Base-by-base conservation (phyloP, 2,329 filamentous ascomycete species). In the Aspergillus proliferans region DNA sequence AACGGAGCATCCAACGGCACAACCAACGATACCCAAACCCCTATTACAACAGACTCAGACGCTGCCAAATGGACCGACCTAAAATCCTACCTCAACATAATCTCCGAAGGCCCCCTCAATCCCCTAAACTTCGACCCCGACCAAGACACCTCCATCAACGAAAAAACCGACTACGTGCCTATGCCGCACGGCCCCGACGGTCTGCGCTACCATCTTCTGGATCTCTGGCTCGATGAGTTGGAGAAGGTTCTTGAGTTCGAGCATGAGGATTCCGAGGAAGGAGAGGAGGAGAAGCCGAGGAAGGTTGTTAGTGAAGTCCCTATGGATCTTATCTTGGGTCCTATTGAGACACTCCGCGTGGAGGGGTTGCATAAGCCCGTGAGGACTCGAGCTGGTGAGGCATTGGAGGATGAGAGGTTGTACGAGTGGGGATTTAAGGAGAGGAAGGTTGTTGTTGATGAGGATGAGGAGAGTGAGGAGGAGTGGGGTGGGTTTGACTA, bases 191-290 rank as follows among this genome's bases (percentile, higher is more conserved):
- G 94, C 1, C 87, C 92, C 0, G 87, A 93, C 58, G 93, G 93
- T 0, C 66, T 98, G 66, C 76, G 89, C 54, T 84, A 95, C 68
- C 93, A 98, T 70, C 80, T 91, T 12, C 70, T 95, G 54, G 93
- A 98, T 72, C 80, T 97, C 47, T 97, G 87, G 82, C 80, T 95
- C 7, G 93, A 97, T 67, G 91, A 96, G 76, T 70, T 91, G 60
- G 87, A 91, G 69, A 85, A 84, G 63, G 80, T 83, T 30, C 80
- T 83, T 47, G 75, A 80, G 10, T 70, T 71, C 6, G 41, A 43
- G n/a, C 18, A 40, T 33, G 71, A 70, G 8, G 69, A 71, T 9
- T 65, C 64, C 10, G 61, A 62, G 3, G 60, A 62, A 5, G 62
- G 60, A 9, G 62, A 68, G 45, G 53, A 61, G 3, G 61, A 68